Conservation (phyloP, 805 yeast species). For the Lachancea kluyveri region DNA sequence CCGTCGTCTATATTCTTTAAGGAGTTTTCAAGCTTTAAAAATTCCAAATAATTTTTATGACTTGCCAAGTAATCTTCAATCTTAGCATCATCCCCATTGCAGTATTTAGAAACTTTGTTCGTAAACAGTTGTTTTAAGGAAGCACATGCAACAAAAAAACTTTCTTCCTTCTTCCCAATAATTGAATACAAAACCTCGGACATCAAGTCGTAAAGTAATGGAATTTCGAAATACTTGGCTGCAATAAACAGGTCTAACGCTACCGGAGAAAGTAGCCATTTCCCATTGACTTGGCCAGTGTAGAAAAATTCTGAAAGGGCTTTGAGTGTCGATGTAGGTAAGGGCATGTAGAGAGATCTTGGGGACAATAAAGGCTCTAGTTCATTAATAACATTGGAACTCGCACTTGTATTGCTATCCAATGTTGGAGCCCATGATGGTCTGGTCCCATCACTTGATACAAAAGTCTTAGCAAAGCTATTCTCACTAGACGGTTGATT, state of each 20-base stretch:
- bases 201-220: constrained; percentile 62
- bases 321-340: constrained; percentile 50
- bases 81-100: constrained; percentile 19
- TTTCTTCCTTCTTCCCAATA: constrained; percentile 60
- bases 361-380: constrained; percentile 64
- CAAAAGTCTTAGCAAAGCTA: constrained; percentile 1
- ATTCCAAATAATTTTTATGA: constrained; percentile 26
- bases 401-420: constrained; percentile 12
- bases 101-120: constrained; percentile 15
- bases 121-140: constrained; percentile 23
- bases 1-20: constrained; percentile 63
- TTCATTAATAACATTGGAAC: constrained; percentile 14
- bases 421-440: constrained; percentile 13
- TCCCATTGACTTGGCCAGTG: constrained; percentile 74
- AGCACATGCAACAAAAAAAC: constrained; percentile 28
- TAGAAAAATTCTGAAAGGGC: constrained; percentile 69
- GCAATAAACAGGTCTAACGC: constrained; percentile 56
- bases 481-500: not conserved
- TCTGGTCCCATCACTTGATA: constrained; percentile 10
- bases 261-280: constrained; percentile 67
- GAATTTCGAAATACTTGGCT: constrained; percentile 62
- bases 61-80: constrained; percentile 19
- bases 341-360: constrained; percentile 63
- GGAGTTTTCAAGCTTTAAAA: constrained; percentile 49
- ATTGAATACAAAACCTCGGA: constrained; percentile 64